Evolutionary conservation across 257 asterid genomes (phyloP).

Genomic region (Solanum verrucosum): DNA sequence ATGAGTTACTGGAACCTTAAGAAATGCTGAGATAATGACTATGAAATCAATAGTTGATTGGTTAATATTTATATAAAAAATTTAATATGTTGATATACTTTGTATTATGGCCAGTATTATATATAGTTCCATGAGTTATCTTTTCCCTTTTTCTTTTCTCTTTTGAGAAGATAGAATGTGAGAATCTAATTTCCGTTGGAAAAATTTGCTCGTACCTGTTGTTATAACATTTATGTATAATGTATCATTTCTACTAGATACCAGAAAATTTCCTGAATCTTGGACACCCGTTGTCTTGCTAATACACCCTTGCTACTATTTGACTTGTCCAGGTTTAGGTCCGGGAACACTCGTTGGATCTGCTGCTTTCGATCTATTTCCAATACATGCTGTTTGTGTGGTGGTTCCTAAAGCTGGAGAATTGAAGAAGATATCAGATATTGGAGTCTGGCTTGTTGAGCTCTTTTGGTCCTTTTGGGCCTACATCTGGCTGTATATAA

Average conservation of each 20-base stretch:
- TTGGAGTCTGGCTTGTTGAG: conserved; percentile 95
- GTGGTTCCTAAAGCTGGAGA: conserved; percentile 93
- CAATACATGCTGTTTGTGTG: conserved; percentile 94
- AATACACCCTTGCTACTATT: neutral
- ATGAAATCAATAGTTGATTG: neutral
- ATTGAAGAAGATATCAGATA: conserved; percentile 79
- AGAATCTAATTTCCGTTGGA: neutral
- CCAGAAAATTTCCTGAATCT: neutral
- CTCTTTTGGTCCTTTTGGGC: conserved; percentile 99
- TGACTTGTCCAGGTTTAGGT: conserved; percentile 59
- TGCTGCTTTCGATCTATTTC: conserved; percentile 96
- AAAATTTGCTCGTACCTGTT: neutral
- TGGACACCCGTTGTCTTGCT: neutral
- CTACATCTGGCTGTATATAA: conserved; percentile 91
- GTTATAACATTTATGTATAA: neutral
- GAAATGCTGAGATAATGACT: neutral
- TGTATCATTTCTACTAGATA: neutral
- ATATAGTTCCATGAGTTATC: neutral
- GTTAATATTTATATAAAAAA: neutral
- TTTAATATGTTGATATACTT: neutral
- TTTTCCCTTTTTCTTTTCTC: neutral
- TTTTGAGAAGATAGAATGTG: neutral
- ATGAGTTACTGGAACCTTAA: neutral
- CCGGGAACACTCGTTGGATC: conserved; percentile 98
- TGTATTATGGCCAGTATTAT: neutral